Evolutionary conservation across 192 early-diverging fungal genomes (phyloP), one percentile per base, ranked within the genome.

Genomic region (Rhizophagus clarus): DNA sequence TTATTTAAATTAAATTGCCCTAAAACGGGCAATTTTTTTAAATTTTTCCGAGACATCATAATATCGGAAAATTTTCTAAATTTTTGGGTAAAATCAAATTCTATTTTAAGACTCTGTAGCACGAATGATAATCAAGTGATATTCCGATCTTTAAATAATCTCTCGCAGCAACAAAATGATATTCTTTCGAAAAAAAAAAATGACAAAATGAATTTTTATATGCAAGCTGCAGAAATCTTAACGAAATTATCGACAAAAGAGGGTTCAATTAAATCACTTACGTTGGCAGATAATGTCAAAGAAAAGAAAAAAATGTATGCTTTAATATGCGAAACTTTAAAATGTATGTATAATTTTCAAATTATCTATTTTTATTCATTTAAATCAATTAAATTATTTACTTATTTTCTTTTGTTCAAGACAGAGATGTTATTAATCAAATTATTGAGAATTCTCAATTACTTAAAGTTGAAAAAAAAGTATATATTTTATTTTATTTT

Each of bases 311-410:
- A 89, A 63, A 90, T 96, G 86, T 96, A 96, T 72, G 96, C 95
- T 3, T 84, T 98, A 72, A 89, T 98, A 42, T 97, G 96, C 88
- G 95, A 98, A 84, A 95, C 97, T 2, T 87, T 98, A 47, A 96
- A 96, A 87, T 91, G 90, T 90, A 88, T 81, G 83, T 9, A 68
- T 74, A 15, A 24, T 4, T n/a, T 3, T 62, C 47, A 24, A 67
- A 24, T 63, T 15, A 22, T 61, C 7, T 66, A 6, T n/a, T 37
- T 1, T 3, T 51, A 29, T 31, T 56, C 7, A 74, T 74, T 28
- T 34, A 9, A 56, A 61, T 68, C 6, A 40, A 22, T 3, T 45
- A 31, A 51, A 74, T 72, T 42, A 20, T 47, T n/a, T n/a, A n/a
- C n/a, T n/a, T 60, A 2, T 32, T 26, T 22, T 31, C 51, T 9